Evolutionary conservation across 768 basidiomycete species (phyloP).

Genomic region (Lactifluus subvellereus): DNA sequence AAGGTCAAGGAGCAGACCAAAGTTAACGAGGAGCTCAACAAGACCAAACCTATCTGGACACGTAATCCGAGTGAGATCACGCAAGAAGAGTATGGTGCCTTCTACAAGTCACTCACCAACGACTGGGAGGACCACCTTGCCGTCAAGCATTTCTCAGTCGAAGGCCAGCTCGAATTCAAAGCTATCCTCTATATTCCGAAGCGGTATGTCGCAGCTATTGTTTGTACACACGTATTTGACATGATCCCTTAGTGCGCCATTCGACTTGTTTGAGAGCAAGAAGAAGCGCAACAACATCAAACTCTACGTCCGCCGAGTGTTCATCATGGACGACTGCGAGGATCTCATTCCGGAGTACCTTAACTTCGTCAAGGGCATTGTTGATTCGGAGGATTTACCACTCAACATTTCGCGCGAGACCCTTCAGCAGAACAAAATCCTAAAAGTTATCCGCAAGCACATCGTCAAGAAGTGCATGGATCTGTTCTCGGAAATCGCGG

Average conservation of each 20-base stretch:
- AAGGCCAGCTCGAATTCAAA: conserved; percentile 99
- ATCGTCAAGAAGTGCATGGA: conserved; percentile 98
- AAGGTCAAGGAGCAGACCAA: conserved; percentile 85
- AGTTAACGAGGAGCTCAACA: conserved; percentile 98
- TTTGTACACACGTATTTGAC: conserved; percentile 16
- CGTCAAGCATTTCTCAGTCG: conserved; percentile 99
- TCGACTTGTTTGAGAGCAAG: conserved; percentile 99
- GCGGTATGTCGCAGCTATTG: conserved; percentile 47
- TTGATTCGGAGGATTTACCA: conserved; percentile 99
- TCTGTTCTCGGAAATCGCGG: conserved; percentile 90
- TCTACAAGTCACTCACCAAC: conserved; percentile 99
- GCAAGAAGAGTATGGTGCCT: conserved; percentile 85
- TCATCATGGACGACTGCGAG: conserved; percentile 99
- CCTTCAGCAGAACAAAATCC: conserved; percentile 99
- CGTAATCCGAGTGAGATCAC: conserved; percentile 95
- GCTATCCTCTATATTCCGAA: conserved; percentile 97
- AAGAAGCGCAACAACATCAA: conserved; percentile 99
- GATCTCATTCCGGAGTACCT: conserved; percentile 99
- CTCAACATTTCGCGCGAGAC: conserved; percentile 99
- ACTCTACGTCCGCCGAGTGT: conserved; percentile 99
- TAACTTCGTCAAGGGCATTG: conserved; percentile 99
- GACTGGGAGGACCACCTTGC: conserved; percentile 99
- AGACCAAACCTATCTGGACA: conserved; percentile 99
- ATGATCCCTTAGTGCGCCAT: conserved; percentile 65
- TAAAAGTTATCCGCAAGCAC: conserved; percentile 99